Evolutionary conservation across 1,284 basidiomycete genomes (phyloP), one percentile per base, ranked within the genome.

Genomic region (Crucibulum parvulum): DNA sequence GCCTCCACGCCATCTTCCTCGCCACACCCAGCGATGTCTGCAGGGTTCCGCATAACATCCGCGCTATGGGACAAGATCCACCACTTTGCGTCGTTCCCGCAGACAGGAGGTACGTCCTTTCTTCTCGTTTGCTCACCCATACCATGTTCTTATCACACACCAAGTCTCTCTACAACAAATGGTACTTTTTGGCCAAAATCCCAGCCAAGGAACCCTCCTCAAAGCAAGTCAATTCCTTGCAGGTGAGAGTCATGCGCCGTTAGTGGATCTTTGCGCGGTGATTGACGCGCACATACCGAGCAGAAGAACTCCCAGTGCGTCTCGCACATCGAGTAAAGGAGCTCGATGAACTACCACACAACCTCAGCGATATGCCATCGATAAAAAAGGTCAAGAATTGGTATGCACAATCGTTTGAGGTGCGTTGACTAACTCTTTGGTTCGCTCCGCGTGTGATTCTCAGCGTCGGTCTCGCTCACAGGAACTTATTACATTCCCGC

Each of bases 401-500:
- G 97, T 99, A 99, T 74, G 97, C 96, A 0, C 95, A 99, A 81
- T 96, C 94, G 15, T 99, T 99, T 72, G 94, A 99, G 84, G 96
- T 96, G 57, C 62, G 87, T 80, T 37, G 48, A 34, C n/a, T 38
- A 18, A 41, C 31, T 51, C 55, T 5, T 36, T 51, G 55, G 8
- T 55, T 39, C 41, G 3, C 46, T 34, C n/a, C 34, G 39, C 57
- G 55, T 64, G 43, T 62, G 56, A 56, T 51, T 54, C 45, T 56
- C 15, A 47, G 53, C 51, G 51, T 43, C 43, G 38, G 55, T 34
- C 57, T 62, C 34, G 59, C 13, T 11, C 7, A 10, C 68, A 98
- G 95, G 95, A 98, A 81, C 85, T 98, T 59, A 89, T 97, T 70
- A 84, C 81, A 52, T 96, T 96, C 69, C 93, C 94, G 0, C 83